Percentiles rank a stretch among this genome's conserved stretches.
Conservation (phyloP, 2,329 filamentous ascomycete genomes). For the Xylaria sp. region DNA sequence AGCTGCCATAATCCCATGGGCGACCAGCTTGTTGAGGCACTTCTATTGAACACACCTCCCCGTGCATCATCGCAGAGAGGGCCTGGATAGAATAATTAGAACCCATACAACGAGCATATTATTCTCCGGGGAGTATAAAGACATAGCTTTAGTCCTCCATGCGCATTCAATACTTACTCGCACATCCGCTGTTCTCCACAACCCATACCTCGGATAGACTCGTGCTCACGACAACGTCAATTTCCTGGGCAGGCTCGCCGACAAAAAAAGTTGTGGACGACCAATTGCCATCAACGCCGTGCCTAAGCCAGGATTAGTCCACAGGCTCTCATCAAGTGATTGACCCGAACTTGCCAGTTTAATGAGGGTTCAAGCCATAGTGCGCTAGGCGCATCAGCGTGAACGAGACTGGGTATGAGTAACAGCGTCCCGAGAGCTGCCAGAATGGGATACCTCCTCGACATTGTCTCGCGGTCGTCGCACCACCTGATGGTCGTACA, state of each 20-base stretch:
- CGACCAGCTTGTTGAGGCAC: slow-evolving; percentile 66
- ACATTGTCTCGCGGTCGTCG: slow-evolving; percentile 46
- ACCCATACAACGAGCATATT: background rate
- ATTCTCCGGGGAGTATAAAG: background rate
- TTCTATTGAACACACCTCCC: slow-evolving; percentile 67
- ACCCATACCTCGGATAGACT: slow-evolving; percentile 77
- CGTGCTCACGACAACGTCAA: slow-evolving; percentile 72
- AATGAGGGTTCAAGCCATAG: slow-evolving; percentile 49
- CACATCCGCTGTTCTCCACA: slow-evolving; percentile 67
- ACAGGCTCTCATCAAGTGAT: slow-evolving; percentile 10
- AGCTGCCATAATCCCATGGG: slow-evolving; percentile 69
- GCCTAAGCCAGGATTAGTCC: slow-evolving; percentile 45
- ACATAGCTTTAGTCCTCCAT: background rate
- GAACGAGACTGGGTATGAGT: slow-evolving; percentile 42
- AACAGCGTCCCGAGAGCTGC: slow-evolving; percentile 43
- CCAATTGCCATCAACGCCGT: slow-evolving; percentile 71
- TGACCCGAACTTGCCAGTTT: slow-evolving; percentile 45
- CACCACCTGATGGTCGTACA: slow-evolving; percentile 44
- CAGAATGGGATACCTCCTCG: slow-evolving; percentile 40
- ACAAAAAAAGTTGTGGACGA: slow-evolving; percentile 71
- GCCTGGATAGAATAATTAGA: slow-evolving; percentile 47
- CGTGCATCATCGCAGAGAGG: slow-evolving; percentile 65
- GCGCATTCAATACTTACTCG: slow-evolving; percentile 53
- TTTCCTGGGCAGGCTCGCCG: slow-evolving; percentile 57
- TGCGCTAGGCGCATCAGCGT: slow-evolving; percentile 41